These are phyloP conservation scores for Pelargonium australe DNA, from an alignment of 441 rosid genomes.

Conservation along the genomic window DNA sequence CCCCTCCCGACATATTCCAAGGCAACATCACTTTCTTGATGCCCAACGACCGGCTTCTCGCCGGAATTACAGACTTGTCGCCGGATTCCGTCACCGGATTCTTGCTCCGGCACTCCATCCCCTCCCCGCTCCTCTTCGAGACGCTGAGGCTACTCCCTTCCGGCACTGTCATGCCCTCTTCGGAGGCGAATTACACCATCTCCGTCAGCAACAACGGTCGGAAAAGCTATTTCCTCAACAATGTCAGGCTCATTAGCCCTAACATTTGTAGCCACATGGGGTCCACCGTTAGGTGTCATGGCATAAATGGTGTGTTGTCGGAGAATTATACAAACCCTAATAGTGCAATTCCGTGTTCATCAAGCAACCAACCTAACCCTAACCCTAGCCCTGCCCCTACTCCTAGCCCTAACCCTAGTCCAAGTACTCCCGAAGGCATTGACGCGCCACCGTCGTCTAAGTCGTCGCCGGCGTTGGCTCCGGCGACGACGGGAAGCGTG, in stretches of 20 bases:
- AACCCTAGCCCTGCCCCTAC: background rate
- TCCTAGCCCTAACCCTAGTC: too few relatives aligned
- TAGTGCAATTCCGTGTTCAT: too few relatives aligned
- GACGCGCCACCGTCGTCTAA: too few relatives aligned
- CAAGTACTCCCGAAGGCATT: too few relatives aligned
- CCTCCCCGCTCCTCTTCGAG: constrained; percentile 59
- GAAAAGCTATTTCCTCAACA: constrained; percentile 43
- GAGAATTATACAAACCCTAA: background rate
- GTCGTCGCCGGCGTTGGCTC: too few relatives aligned
- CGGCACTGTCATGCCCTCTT: constrained; percentile 49
- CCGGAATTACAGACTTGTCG: constrained; percentile 26
- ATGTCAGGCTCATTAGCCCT: constrained; percentile 49
- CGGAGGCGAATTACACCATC: constrained; percentile 39
- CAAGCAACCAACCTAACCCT: background rate
- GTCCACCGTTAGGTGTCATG: constrained; percentile 65
- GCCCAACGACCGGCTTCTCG: constrained; percentile 50
- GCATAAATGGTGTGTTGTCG: constrained; percentile 49
- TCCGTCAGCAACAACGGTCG: constrained; percentile 45
- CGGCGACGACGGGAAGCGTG: too few relatives aligned
- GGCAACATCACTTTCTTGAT: constrained; percentile 59
- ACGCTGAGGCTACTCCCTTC: constrained; percentile 49
- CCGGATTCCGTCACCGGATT: constrained; percentile 35
- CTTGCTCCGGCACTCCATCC: constrained; percentile 67
- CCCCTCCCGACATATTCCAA: constrained; percentile 27
- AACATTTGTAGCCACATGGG: constrained; percentile 43